Base-by-base conservation (phyloP, 257 asterid species). In the Ligustrum vulgare region DNA sequence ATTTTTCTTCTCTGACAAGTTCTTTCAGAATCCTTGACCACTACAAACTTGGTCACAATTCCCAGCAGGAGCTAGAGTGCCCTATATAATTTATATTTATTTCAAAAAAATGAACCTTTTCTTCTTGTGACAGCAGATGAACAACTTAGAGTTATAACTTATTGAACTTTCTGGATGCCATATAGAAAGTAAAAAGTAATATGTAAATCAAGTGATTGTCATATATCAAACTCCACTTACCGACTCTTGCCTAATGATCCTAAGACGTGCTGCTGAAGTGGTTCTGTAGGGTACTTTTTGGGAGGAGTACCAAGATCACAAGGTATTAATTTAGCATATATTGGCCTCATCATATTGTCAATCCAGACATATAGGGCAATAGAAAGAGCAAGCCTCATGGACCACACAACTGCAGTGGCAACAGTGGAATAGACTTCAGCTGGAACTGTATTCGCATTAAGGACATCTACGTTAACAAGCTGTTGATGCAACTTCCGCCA, bases 161-260 rank as follows among this genome's bases (percentile, higher is more conserved):
- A 25, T 2, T 10, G 37, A 39, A 20, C n/a, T 69, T 60, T 54
- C 71, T 39, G 47, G 63, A 49, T 41, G 72, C 45, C 72, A 76
- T 71, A 22, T 41, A 49, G 76, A 56, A 69, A 25, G 47, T 32
- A 43, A 45, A 70, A n/a, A 65, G 12, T 37, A 67, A 66, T 32
- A 72, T 20, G 62, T 2, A 25, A 78, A 28, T 9, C 35, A 65
- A 76, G 20, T 56, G 51, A 43, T 31, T 58, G 74, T 63, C 37
- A 78, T 56, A 73, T 62, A 67, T 20, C 32, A 62, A 78, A 67
- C 60, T 75, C 76, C 79, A 85, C 94, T 71, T 79, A 94, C 98
- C 97, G 88, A 82, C 98, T 94, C 88, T 92, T 91, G 82, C 99
- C 99, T 72, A 94, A 74, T 82, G 99, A 89, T 72, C 99, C 99